These are phyloP conservation scores for Pugionium cornutum DNA, from an alignment of 345 rosid genomes.

Conservation along the genomic window DNA sequence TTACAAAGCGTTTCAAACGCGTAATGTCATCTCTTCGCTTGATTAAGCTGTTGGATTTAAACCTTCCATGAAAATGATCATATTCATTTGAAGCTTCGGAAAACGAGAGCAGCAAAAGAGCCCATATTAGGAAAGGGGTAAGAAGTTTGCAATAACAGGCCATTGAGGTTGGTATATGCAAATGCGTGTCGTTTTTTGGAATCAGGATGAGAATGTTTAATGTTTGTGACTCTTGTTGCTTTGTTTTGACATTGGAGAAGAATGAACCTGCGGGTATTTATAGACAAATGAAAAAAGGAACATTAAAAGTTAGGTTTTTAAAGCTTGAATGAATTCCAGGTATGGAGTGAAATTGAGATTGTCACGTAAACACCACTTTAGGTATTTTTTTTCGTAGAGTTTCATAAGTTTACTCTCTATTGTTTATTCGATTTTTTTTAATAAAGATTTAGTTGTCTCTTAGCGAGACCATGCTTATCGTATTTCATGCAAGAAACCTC, in stretches of 20 bases:
- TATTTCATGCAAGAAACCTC: conserved; percentile 42
- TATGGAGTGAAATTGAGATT: conserved; percentile 45
- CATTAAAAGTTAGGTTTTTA: conserved; percentile 29
- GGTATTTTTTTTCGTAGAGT: conserved; percentile 20
- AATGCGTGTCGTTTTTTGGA: conserved; percentile 25
- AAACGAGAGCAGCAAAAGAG: conserved; percentile 23
- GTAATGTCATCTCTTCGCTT: conserved; percentile 28
- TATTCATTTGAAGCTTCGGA: conserved; percentile 37
- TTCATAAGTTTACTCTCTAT: conserved; percentile 19
- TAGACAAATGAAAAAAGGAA: conserved; percentile 34
- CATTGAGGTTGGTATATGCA: conserved; percentile 26
- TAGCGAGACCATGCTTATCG: conserved; percentile 36
- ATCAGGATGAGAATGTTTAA: conserved; percentile 15
- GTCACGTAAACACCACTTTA: conserved; percentile 39
- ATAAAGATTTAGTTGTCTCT: conserved; percentile 19
- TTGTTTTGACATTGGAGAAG: conserved; percentile 17
- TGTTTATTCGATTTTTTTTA: conserved; percentile 4
- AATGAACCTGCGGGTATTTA: conserved; percentile 30
- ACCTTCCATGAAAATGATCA: conserved; percentile 29
- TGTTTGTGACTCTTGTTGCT: conserved; percentile 31
- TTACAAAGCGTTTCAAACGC: conserved; percentile 16
- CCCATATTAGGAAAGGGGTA: conserved; percentile 14
- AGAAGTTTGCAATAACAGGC: conserved; percentile 24
- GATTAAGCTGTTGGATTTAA: conserved; percentile 31
- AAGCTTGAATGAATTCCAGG: conserved; percentile 39